A percentile compares a stretch with the other conserved stretches of the same genome.
Conservation (phyloP, 306 rosid genomes). For the Malus domestica region DNA sequence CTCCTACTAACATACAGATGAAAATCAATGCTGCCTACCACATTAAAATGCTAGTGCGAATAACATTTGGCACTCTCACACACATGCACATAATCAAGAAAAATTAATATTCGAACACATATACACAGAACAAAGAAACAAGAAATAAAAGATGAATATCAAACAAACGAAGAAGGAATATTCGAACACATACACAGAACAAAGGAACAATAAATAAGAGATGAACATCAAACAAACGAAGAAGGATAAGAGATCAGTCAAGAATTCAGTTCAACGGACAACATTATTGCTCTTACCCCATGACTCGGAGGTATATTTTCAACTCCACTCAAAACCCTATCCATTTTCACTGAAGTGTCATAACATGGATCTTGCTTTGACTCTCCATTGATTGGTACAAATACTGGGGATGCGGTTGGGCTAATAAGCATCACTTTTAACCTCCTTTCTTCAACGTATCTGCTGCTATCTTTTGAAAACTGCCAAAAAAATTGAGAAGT, state of each 20-base stretch:
- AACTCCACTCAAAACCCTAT: slow-evolving; percentile 53
- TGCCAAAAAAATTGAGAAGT: slow-evolving; percentile 25
- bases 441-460: slow-evolving; percentile 72
- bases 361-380: slow-evolving; percentile 44
- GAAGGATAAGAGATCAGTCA: neutral
- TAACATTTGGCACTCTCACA: neutral
- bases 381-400: slow-evolving; percentile 61
- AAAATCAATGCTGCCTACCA: slow-evolving; percentile 1
- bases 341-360: slow-evolving; percentile 46
- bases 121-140: neutral
- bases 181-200: neutral
- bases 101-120: neutral
- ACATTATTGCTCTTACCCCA: slow-evolving; percentile 35
- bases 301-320: slow-evolving; percentile 66
- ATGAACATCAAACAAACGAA: neutral
- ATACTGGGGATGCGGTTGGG: slow-evolving; percentile 60
- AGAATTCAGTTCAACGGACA: neutral
- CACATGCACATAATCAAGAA: neutral
- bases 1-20: neutral
- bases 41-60: neutral
- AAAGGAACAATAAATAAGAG: neutral
- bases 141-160: neutral
- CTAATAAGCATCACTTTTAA: slow-evolving; percentile 58
- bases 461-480: slow-evolving; percentile 69
- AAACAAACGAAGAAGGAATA: neutral